A percentile compares a stretch with the other conserved stretches of the same genome.
These are phyloP conservation scores for Pyricularia grisea DNA, from an alignment of 2,329 filamentous ascomycete genomes.

Conservation along the genomic window DNA sequence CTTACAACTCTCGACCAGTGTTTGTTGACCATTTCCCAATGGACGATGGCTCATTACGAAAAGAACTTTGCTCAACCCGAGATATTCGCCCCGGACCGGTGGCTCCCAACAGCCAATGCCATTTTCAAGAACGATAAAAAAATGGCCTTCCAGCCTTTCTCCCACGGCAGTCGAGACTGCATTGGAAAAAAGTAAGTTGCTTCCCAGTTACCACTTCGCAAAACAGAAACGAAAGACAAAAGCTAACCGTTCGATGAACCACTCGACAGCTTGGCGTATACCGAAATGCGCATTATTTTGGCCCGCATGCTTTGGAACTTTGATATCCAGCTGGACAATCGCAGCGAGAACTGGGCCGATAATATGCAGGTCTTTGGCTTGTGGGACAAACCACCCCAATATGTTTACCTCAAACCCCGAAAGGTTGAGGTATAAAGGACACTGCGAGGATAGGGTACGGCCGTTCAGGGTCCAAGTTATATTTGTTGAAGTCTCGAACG, in stretches of 20 bases:
- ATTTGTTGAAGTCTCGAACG: too few species aligned
- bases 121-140: constrained; percentile 27
- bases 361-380: constrained; percentile 21
- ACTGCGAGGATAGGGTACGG: too few species aligned
- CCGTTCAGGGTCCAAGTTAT: too few species aligned
- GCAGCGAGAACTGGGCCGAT: constrained; percentile 23
- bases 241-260: too few species aligned
- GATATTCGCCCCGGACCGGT: constrained; percentile 24
- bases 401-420: neutral
- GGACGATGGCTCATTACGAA: constrained; percentile 18
- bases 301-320: constrained; percentile 11
- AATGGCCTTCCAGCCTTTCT: constrained; percentile 18
- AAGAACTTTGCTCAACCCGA: constrained; percentile 20
- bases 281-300: constrained; percentile 9
- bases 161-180: constrained; percentile 9
- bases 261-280: constrained; percentile 17
- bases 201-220: neutral
- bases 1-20: neutral
- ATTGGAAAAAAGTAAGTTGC: constrained; percentile 6
- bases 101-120: constrained; percentile 15
- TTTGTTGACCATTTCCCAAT: constrained; percentile 11
- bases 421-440: too few species aligned
- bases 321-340: constrained; percentile 10
- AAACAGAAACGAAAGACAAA: too few species aligned
- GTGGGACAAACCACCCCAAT: constrained; percentile 18